Percentiles rank a stretch among this genome's conserved stretches.
Evolutionary conservation across 1,139 yeast species (phyloP).

Genomic region (Yamadazyma dushanensis): DNA sequence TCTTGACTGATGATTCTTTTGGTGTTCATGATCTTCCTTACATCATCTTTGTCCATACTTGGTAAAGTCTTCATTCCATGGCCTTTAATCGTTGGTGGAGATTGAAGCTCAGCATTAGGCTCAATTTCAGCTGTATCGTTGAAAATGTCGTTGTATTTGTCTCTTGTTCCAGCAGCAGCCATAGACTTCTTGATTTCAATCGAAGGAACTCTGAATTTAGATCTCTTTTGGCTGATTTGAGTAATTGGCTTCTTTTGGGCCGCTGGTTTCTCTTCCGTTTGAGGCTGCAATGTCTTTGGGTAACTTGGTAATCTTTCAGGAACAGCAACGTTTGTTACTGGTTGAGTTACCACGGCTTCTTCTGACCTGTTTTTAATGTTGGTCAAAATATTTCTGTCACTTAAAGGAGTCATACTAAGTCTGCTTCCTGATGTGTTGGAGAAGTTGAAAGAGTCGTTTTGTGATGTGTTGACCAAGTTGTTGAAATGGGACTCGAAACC

Average conservation of each 20-base stretch:
- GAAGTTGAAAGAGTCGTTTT: constrained; percentile 16
- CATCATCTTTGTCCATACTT: constrained; percentile 51
- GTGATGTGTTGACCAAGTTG: constrained; percentile 11
- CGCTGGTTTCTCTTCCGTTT: constrained; percentile 3
- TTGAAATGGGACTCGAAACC: constrained; percentile 44
- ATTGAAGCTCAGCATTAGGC: constrained; percentile 6
- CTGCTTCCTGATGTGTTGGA: constrained; percentile 23
- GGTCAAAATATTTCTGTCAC: constrained; percentile 31
- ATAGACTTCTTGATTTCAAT: constrained; percentile 42
- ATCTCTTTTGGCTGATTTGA: constrained; percentile 17
- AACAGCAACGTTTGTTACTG: not conserved
- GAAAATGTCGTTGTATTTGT: constrained; percentile 45
- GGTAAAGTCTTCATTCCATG: constrained; percentile 47
- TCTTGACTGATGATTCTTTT: constrained; percentile 44
- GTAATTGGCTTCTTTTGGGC: constrained; percentile 9
- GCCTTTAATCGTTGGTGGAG: constrained; percentile 38
- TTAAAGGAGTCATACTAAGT: constrained; percentile 27
- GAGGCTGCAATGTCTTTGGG: constrained; percentile 13
- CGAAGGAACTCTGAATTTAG: constrained; percentile 45
- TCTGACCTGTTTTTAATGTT: constrained; percentile 6
- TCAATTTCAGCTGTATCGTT: constrained; percentile 26
- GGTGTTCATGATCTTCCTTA: constrained; percentile 40
- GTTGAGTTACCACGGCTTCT: constrained; percentile 4
- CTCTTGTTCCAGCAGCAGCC: constrained; percentile 20
- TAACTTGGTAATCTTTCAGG: constrained; percentile 1